Base-by-base conservation (phyloP, 345 rosid species). In the Citrus australasica region DNA sequence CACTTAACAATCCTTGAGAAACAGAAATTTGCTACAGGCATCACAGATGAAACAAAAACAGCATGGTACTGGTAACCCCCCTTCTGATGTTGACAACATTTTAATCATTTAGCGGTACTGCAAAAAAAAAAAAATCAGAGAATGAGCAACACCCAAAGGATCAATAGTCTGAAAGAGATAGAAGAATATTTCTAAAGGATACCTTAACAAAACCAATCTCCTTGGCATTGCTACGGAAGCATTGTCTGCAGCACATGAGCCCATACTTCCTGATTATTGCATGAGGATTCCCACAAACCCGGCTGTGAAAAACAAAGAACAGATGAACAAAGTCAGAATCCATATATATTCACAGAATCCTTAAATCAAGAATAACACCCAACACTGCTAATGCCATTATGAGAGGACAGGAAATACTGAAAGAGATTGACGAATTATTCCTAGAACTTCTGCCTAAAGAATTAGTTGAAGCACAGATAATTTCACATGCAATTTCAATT, bases 121-220 rank as follows among this genome's bases (percentile, higher is more conserved):
- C 85, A 68, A 17, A 71, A 63, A 61, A 30, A 0, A 53, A 51
- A 46, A 21, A 42, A n/a, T 0, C 25, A 35, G 24, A 24, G n/a
- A 56, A 67, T 66, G 5, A 66, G 60, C 40, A 58, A 7, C 64
- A 60, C 2, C 32, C 8, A 46, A 76, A 51, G 72, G 35, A 62
- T 35, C 48, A 24, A n/a, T 8, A 5, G 22, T 38, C 2, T 40
- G 2, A 25, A 27, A 9, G 13, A 62, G 19, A 0, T 7, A 27
- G 28, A 3, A 2, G 38, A 19, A 7, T 13, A 42, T 8, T 2
- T 7, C 19, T 21, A 2, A 27, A 72, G 25, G 14, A 77, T 55
- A 89, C 92, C 92, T 89, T 89, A 24, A 89, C 86, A 86, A 89
- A 89, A 25, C 92, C 92, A 69, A 73, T 79, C 56, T 77, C 86